Percentiles rank a stretch among this genome's conserved stretches.
phyloP scores from a whole-genome alignment of 2,329 filamentous ascomycete species.

The Aspergillus ochraceus region DNA sequence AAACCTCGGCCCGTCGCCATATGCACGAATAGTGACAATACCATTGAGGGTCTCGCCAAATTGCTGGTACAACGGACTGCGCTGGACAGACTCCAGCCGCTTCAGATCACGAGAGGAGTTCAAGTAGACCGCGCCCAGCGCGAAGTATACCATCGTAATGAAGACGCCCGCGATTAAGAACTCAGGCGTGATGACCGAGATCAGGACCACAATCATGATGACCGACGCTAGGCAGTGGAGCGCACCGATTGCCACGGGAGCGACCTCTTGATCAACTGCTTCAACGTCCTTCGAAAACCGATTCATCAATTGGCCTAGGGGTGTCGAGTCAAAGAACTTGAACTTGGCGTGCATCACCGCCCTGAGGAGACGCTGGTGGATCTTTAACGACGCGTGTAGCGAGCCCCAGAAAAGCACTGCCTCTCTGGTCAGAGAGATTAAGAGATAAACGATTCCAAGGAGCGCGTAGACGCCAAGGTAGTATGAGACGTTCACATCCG shows the following conservation, averaged over 20 bases:
- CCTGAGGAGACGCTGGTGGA: conserved; percentile 77
- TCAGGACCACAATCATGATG: conserved; percentile 81
- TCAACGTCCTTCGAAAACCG: conserved; percentile 98
- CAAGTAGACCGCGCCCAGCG: conserved; percentile 85
- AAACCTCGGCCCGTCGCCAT: conserved; percentile 90
- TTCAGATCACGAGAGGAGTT: conserved; percentile 93
- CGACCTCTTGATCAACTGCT: conserved; percentile 91
- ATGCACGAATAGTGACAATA: conserved; percentile 95
- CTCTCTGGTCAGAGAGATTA: conserved; percentile 81
- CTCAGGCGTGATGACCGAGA: conserved; percentile 82
- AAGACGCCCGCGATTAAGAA: conserved; percentile 86
- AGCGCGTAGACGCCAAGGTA: conserved; percentile 81
- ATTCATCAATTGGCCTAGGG: conserved; percentile 95
- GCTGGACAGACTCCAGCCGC: conserved; percentile 87
- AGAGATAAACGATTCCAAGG: conserved; percentile 74
- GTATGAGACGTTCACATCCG: conserved; percentile 74
- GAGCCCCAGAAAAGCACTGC: conserved; percentile 91
- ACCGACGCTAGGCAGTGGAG: conserved; percentile 68
- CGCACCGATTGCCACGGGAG: conserved; percentile 80
- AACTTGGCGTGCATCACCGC: conserved; percentile 87
- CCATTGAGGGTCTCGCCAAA: conserved; percentile 94
- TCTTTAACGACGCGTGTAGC: conserved; percentile 77
- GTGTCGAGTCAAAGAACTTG: conserved; percentile 96
- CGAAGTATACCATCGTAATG: conserved; percentile 78
- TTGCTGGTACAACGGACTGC: conserved; percentile 94